Percentiles rank a stretch among this genome's conserved stretches.
phyloP scores from a whole-genome alignment of 1,284 basidiomycete species.

The Microbotryum saponariae region DNA sequence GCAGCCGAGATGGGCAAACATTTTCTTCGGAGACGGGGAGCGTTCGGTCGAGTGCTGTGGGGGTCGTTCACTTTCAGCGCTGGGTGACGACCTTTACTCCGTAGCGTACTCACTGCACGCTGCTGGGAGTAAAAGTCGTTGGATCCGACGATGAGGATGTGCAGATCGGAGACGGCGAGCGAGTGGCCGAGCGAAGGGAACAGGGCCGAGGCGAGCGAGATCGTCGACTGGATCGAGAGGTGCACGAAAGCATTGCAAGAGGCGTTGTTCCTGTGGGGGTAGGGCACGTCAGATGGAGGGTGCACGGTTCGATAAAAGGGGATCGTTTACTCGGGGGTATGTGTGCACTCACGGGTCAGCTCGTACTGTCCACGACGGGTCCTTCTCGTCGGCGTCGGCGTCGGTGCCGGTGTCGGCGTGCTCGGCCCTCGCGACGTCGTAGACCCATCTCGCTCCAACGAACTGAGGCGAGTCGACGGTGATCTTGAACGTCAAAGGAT shows the following conservation, averaged over 20 bases:
- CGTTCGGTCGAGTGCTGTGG: conserved; percentile 32
- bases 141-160: conserved; percentile 78
- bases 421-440: conserved; percentile 46
- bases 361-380: too few species aligned
- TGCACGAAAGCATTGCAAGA: conserved; percentile 79
- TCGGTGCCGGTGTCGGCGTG: too few species aligned
- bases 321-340: too few species aligned
- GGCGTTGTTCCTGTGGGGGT: conserved; percentile 11
- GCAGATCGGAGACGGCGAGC: conserved; percentile 46
- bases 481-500: conserved; percentile 44
- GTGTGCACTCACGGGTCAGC: too few species aligned
- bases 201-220: conserved; percentile 52
- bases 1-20: conserved; percentile 67
- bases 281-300: too few species aligned
- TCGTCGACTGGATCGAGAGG: conserved; percentile 68
- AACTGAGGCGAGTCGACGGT: conserved; percentile 88
- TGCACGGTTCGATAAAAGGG: too few species aligned
- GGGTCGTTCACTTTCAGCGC: too few species aligned
- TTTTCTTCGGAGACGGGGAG: conserved; percentile 49
- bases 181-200: conserved; percentile 4
- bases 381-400: too few species aligned
- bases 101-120: conserved; percentile 37
- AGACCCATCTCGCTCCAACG: conserved; percentile 66
- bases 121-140: conserved; percentile 98
- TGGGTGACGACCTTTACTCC: too few species aligned